Evolutionary conservation across 78 protist genomes (phyloP), one percentile per base, ranked within the genome.

Genomic region (Guillardia theta): DNA sequence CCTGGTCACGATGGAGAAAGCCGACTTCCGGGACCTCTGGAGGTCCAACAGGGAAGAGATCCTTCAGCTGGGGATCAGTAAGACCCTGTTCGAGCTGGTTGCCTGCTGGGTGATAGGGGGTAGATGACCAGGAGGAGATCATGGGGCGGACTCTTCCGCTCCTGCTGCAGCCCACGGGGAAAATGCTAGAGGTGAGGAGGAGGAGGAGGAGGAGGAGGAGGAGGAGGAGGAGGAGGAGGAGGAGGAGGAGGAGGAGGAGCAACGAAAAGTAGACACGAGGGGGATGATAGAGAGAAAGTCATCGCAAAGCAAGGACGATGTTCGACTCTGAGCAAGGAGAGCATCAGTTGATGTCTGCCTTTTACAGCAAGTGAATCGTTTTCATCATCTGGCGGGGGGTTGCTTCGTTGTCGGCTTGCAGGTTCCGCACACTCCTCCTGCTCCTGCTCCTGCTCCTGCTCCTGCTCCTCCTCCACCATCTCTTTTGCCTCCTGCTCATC

Each of bases 401-500:
- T 70, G 22, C 15, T 70, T 6, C 80, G 22, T 19, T 62, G 43
- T 21, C 93, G 21, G 21, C 4, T 4, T 5, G 47, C 48, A 50
- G 21, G 18, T 24, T 5, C 10, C 70, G 4, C 37, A 22, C 62
- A 48, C 70, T n/a, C 4, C 12, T 30, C 4, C 48, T 6, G 37
- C 12, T 39, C 4, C 15, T 39, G n/a, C 88, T 33, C n/a, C 46
- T 6, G 36, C 15, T 37, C 43, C 46, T 37, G 10, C 15, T 37
- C 43, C 88, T 22, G 30, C 44, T 15, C 88, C 12, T 33, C 88
- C 15, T 33, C 43, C 15, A 9, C 47, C 48, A 50, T 88, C 58
- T 39, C 27, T 5, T 43, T n/a, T 88, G 12, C 70, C 93, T 88
- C 93, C 93, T 88, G 58, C 93, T 88, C 22, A 24, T 39, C 93